phyloP scores from a whole-genome alignment of 176 grass and related monocot species.

The Lolium perenne region DNA sequence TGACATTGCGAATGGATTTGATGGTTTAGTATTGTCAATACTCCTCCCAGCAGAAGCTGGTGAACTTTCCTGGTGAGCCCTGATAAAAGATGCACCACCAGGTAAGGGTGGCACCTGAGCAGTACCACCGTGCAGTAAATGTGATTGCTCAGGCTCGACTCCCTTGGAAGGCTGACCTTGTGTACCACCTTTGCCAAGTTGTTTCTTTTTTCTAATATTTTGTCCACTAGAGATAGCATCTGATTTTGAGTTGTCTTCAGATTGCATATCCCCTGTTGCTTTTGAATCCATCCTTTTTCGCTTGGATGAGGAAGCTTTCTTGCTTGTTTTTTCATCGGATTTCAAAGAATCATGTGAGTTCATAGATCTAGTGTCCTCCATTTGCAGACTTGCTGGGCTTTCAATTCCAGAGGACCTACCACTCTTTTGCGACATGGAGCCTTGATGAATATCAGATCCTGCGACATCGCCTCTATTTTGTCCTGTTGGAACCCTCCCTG shows the following conservation, averaged over 20 bases:
- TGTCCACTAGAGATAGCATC: constrained; percentile 67
- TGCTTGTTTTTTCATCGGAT: constrained; percentile 85
- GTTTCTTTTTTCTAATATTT: constrained; percentile 80
- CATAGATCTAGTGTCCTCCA: constrained; percentile 89
- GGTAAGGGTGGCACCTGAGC: constrained; percentile 52
- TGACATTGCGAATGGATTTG: constrained; percentile 61
- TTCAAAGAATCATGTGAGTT: constrained; percentile 91
- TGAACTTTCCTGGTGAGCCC: constrained; percentile 51
- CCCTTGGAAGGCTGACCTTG: constrained; percentile 58
- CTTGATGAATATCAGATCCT: constrained; percentile 70
- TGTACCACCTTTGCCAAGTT: constrained; percentile 56
- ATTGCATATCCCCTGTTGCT: constrained; percentile 60
- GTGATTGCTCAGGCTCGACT: constrained; percentile 65
- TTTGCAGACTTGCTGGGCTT: constrained; percentile 76
- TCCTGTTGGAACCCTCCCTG: constrained; percentile 44
- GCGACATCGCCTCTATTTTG: constrained; percentile 57
- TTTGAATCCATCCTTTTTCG: constrained; percentile 87
- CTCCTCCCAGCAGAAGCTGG: constrained; percentile 59
- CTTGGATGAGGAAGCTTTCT: constrained; percentile 73
- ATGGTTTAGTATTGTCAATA: constrained; percentile 57
- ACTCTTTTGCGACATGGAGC: constrained; percentile 72
- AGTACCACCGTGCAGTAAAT: constrained; percentile 56
- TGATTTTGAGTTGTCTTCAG: constrained; percentile 74
- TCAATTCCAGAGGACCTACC: constrained; percentile 71
- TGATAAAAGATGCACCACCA: constrained; percentile 56